Evolutionary conservation across 176 grass and related monocot species (phyloP), one percentile per base, ranked within the genome.

Genomic region (Calamus simplicifolius): DNA sequence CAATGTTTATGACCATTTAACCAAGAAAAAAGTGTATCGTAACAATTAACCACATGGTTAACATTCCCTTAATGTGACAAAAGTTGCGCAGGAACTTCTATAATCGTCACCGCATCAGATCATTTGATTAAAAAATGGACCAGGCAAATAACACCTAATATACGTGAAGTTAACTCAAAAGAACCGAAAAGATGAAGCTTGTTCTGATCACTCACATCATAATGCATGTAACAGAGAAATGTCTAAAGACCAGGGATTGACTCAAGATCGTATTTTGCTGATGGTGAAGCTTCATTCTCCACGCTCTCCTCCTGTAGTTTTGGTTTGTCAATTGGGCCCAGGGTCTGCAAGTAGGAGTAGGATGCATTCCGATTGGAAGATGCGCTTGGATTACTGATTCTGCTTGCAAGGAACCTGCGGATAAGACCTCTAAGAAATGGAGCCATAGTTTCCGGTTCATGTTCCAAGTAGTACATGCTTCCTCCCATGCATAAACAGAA

Each of bases 401-500:
- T 98, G 80, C 87, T 92, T 18, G 84, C 88, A 27, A 98, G 81
- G 69, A 98, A 98, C 10, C 93, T 74, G 27, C 88, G 76, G 69
- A 98, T 92, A 43, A 98, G 84, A 30, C 93, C 81, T 68, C 81
- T 77, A 25, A 98, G 87, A 77, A 98, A 92, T 59, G 93, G 93
- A 73, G 93, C 93, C 93, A 98, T 92, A 12, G 93, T 98, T 6
- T 98, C 88, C 21, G 88, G 93, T 51, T 98, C 88, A 7, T 92
- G 80, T 70, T 98, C 93, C 66, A 98, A 75, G 77, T 85, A 98
- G 50, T 92, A 98, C 93, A 98, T 92, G 38, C 89, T 89, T 69
- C 93, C 93, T 64, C 93, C 93, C 87, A 83, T 98, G 79, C 88
- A 98, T 62, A 88, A 26, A 79, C 93, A 92, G 52, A 98, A 98